Conservation (phyloP, 2,329 filamentous ascomycete species). For the Verticillium zaregamsianum region DNA sequence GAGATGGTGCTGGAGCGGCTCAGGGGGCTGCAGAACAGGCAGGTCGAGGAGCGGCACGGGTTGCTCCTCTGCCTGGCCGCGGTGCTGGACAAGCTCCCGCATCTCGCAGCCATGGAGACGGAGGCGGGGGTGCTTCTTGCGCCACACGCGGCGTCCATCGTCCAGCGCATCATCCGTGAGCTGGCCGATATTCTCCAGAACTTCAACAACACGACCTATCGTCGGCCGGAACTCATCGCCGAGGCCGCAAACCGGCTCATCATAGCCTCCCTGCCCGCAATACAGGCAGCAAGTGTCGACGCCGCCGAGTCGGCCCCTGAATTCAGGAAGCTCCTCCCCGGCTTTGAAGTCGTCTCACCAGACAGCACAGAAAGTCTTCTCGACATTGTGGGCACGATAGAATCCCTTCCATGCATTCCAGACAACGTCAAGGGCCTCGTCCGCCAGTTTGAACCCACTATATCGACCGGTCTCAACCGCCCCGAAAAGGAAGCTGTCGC, state of each 20-base stretch:
- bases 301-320: neutral
- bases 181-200: slow-evolving; percentile 34
- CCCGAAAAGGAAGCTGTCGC: slow-evolving; percentile 47
- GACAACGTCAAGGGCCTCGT: slow-evolving; percentile 17
- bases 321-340: slow-evolving; percentile 2
- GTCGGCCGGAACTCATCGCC: slow-evolving; percentile 61
- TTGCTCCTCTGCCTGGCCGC: slow-evolving; percentile 59
- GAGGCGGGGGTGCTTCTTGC: neutral
- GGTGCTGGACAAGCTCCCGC: slow-evolving; percentile 45
- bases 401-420: slow-evolving; percentile 3
- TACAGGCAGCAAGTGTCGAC: slow-evolving; percentile 31
- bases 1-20: slow-evolving; percentile 40
- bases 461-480: slow-evolving; percentile 43
- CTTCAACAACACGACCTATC: slow-evolving; percentile 37
- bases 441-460: slow-evolving; percentile 22
- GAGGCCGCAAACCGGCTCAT: slow-evolving; percentile 58
- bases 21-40: slow-evolving; percentile 43
- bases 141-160: neutral
- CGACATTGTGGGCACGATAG: slow-evolving; percentile 3
- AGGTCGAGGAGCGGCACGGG: slow-evolving; percentile 68
- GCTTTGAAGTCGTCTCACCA: slow-evolving; percentile 14
- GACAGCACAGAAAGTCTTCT: slow-evolving; percentile 6
- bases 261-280: slow-evolving; percentile 43
- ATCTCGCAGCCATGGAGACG: slow-evolving; percentile 17
- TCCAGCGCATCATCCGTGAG: slow-evolving; percentile 12